These are phyloP conservation scores for Solanum bukasovii DNA, from an alignment of 257 asterid species.

Conservation along the genomic window DNA sequence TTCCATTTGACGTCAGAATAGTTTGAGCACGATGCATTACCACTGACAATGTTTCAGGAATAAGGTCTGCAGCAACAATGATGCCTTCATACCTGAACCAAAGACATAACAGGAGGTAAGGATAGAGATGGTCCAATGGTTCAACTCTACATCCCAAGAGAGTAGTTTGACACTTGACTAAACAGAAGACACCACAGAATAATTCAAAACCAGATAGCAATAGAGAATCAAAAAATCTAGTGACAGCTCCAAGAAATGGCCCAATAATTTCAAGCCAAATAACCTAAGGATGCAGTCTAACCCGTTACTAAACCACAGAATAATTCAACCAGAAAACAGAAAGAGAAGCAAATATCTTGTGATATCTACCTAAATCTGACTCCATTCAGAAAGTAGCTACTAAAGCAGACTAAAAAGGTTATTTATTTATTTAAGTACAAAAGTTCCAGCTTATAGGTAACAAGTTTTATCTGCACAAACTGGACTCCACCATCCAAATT, in stretches of 20 bases:
- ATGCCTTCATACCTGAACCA: conserved; percentile 77
- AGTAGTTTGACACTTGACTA: not conserved
- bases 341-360: not conserved
- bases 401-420: not conserved
- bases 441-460: not conserved
- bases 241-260: not conserved
- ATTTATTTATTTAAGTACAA: not conserved
- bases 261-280: not conserved
- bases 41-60: conserved; percentile 80
- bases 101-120: conserved; percentile 5
- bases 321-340: not conserved
- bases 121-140: not conserved
- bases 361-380: not conserved
- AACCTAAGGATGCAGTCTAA: not conserved
- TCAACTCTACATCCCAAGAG: not conserved
- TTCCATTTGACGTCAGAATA: conserved; percentile 63
- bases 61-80: conserved; percentile 75
- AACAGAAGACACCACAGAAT: not conserved
- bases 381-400: not conserved
- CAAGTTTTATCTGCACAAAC: not conserved
- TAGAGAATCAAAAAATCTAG: not conserved
- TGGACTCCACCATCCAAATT: not conserved
- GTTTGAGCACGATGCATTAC: conserved; percentile 63
- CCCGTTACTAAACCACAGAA: not conserved
- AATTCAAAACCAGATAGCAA: not conserved